Conservation (phyloP, 345 rosid genomes). For the Boechera stricta region DNA sequence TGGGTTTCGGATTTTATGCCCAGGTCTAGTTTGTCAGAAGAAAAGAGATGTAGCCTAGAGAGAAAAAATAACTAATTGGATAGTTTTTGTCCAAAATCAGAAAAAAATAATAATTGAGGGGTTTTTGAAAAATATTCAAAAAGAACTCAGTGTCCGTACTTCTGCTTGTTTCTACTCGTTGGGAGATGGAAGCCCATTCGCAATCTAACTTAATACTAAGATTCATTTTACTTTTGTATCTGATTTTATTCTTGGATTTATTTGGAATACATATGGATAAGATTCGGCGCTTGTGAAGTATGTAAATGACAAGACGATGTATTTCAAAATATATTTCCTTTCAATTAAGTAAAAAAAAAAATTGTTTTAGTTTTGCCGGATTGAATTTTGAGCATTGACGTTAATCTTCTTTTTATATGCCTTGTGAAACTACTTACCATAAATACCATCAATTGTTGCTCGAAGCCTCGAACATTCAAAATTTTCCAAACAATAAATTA, state of each 20-base stretch:
- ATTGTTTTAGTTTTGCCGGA: background rate
- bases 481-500: too few species aligned
- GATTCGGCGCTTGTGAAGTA: slow-evolving; percentile 37
- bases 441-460: too few species aligned
- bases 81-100: background rate
- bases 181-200: slow-evolving; percentile 45
- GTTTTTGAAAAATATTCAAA: background rate
- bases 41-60: background rate
- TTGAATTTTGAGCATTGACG: too few species aligned
- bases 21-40: background rate
- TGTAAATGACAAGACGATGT: slow-evolving; percentile 33
- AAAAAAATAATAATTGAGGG: background rate
- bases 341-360: background rate
- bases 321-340: background rate
- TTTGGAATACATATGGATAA: slow-evolving; percentile 36
- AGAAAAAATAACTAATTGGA: background rate
- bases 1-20: too few species aligned
- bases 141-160: slow-evolving; percentile 28
- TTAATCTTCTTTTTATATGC: too few species aligned
- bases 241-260: slow-evolving; percentile 31
- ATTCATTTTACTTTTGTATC: slow-evolving; percentile 30
- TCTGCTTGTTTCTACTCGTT: slow-evolving; percentile 19
- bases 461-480: too few species aligned
- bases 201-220: slow-evolving; percentile 38
- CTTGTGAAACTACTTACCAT: too few species aligned